Base-by-base conservation (phyloP, 352 stramenopile species). In the Lagenidium giganteum region DNA sequence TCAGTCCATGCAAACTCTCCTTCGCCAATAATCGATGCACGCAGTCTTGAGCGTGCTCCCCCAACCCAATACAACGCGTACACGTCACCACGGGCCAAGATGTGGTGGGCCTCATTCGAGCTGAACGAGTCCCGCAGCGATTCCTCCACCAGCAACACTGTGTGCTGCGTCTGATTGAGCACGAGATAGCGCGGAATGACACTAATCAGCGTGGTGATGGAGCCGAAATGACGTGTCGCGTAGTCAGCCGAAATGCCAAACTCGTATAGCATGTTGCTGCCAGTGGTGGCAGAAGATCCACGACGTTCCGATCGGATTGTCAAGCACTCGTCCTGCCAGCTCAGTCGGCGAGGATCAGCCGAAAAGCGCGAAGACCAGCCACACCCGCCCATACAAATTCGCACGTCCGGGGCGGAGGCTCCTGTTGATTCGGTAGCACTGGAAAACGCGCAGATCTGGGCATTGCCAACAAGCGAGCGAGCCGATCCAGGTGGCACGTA, bases 261-360 rank as follows among this genome's bases (percentile, higher is more conserved):
- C 42, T 93, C 81, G 48, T 93, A 90, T 24, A 93, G 42, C 16
- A 90, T 71, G 14, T 41, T 64, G 5, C 13, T 34, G 0, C 46
- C 48, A 32, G 32, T 44, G 14, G 54, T 42, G 2, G 27, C 29
- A 28, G 36, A n/a, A n/a, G 41, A 50, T 37, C 60, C 55, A 40
- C 51, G 50, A 23, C 41, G 42, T 20, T 57, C 49, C 0, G 73
- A 67, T 4, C 66, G 68, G 13, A 90, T 46, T 4, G 71, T 64
- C 3, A 93, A 56, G 29, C 78, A 89, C 44, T 93, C 81, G 40
- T 93, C 79, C 42, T 93, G 81, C 81, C 81, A 93, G 28, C 80
- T 90, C 23, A 93, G 42, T n/a, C 63, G 54, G 29, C 70, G 60
- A 5, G 81, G 81, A 23, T 93, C 81, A 0, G 79, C 71, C 38